A percentile compares a stretch with the other conserved stretches of the same genome.
These are phyloP conservation scores for Cytospora leucostoma DNA, from an alignment of 2,329 filamentous ascomycete genomes.

Conservation along the genomic window DNA sequence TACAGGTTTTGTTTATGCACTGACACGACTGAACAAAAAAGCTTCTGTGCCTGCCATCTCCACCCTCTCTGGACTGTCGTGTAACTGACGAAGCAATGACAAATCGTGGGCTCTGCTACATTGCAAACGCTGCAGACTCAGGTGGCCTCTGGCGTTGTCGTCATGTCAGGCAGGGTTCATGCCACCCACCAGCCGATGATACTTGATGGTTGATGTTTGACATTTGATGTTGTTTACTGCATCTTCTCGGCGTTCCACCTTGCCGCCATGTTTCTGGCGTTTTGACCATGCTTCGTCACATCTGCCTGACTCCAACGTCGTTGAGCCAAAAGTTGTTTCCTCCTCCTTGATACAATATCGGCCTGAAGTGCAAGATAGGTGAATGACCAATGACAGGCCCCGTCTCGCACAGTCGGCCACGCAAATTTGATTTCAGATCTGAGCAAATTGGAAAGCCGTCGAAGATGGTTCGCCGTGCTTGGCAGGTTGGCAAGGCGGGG, in stretches of 20 bases:
- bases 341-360: no score
- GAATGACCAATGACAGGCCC: neutral
- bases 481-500: neutral
- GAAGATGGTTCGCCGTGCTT: neutral
- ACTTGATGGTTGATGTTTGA: neutral
- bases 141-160: neutral
- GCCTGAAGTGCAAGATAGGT: neutral
- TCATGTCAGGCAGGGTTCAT: neutral
- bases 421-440: neutral
- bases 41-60: neutral
- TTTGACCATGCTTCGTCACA: neutral
- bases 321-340: neutral
- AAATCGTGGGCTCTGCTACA: neutral
- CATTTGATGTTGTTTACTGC: neutral
- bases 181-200: neutral
- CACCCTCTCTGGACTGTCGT: neutral
- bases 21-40: neutral
- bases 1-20: neutral
- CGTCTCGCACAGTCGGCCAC: neutral
- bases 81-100: neutral
- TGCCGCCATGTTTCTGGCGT: neutral
- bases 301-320: neutral
- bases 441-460: neutral
- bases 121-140: neutral
- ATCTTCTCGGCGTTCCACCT: neutral